Evolutionary conservation across 2,329 filamentous ascomycete genomes (phyloP).

Genomic region (Calonectria fujianensis): DNA sequence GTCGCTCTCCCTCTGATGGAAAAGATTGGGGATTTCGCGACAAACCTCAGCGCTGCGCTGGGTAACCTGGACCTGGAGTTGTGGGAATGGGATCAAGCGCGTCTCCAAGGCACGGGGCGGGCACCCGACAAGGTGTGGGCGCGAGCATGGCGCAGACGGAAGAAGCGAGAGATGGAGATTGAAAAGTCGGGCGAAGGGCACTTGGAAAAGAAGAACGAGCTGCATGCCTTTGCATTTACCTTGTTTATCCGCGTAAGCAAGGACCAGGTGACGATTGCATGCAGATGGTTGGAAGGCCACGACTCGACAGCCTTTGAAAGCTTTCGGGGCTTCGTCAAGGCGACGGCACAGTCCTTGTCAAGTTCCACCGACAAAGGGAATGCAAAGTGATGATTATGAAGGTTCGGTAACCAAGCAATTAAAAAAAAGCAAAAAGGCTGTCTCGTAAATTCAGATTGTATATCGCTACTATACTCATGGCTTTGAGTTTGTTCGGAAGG

Average conservation of each 20-base stretch:
- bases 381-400: neutral
- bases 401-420: neutral
- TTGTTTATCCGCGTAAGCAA: constrained; percentile 67
- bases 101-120: constrained; percentile 76
- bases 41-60: constrained; percentile 67
- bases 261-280: constrained; percentile 66
- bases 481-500: constrained; percentile 41
- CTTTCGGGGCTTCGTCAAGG: constrained; percentile 86
- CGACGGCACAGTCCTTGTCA: constrained; percentile 51
- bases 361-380: neutral
- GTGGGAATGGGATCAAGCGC: constrained; percentile 78
- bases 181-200: constrained; percentile 52
- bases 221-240: constrained; percentile 75
- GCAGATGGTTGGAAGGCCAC: constrained; percentile 82
- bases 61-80: constrained; percentile 72
- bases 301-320: constrained; percentile 88
- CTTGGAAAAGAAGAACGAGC: constrained; percentile 48
- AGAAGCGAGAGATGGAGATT: constrained; percentile 70
- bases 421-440: neutral
- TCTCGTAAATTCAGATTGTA: neutral
- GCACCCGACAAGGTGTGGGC: constrained; percentile 86
- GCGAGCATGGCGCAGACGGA: constrained; percentile 81
- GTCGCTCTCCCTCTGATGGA: constrained; percentile 67
- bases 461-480: constrained; percentile 32
- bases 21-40: constrained; percentile 62